A percentile compares a stretch with the other conserved stretches of the same genome.
These are phyloP conservation scores for Phytophthora pistaciae DNA, from an alignment of 352 stramenopile species.

Conservation along the genomic window DNA sequence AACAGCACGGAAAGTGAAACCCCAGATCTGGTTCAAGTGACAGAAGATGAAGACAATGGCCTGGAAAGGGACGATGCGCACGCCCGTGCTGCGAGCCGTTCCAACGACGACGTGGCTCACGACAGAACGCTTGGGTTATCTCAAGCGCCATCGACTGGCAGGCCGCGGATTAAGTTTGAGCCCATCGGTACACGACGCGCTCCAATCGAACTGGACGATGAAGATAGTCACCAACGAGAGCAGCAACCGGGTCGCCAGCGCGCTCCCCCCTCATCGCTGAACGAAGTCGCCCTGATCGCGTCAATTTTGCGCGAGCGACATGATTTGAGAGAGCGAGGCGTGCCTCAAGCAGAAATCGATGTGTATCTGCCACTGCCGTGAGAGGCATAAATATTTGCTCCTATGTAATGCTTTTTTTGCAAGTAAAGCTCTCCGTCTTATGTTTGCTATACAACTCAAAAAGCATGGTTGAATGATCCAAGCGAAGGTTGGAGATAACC, in stretches of 20 bases:
- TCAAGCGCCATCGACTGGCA: neutral
- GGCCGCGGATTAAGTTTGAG: neutral
- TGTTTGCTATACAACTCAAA: neutral
- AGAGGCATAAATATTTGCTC: neutral
- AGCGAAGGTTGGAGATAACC: too few relatives aligned
- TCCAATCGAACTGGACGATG: neutral
- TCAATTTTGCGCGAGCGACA: constrained; percentile 1
- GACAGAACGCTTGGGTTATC: neutral
- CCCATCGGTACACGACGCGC: neutral
- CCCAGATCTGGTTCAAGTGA: neutral
- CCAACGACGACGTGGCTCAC: neutral
- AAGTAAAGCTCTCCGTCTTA: too few relatives aligned
- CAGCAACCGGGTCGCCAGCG: neutral
- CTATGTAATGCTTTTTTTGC: neutral
- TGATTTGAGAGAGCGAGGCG: constrained; percentile 1
- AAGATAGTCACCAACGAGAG: neutral
- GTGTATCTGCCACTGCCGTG: neutral
- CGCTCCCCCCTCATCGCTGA: neutral
- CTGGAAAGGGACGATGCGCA: neutral
- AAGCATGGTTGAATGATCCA: too few relatives aligned
- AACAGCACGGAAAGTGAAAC: neutral
- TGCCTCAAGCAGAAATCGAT: constrained; percentile 3
- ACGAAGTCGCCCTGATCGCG: neutral
- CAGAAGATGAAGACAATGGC: neutral
- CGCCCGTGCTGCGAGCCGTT: neutral